These are phyloP conservation scores for Cavenderia fasciculata DNA, from an alignment of 78 protist genomes.

Conservation along the genomic window DNA sequence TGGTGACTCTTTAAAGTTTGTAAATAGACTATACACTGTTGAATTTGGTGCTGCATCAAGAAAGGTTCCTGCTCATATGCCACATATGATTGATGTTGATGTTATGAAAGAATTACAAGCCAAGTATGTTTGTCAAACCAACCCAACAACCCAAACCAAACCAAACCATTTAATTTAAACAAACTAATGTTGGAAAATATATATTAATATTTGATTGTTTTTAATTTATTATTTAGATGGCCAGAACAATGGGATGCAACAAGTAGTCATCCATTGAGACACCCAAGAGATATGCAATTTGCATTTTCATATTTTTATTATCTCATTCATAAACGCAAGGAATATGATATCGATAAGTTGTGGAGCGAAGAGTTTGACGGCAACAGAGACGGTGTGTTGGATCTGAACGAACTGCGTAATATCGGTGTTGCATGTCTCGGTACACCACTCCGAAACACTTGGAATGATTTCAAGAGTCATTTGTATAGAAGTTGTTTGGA, in stretches of 20 bases:
- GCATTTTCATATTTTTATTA: constrained; percentile 94
- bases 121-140: constrained; percentile 12
- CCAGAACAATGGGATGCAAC: constrained; percentile 88
- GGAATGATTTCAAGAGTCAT: neutral
- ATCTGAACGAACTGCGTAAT: constrained; percentile 81
- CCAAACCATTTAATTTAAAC: no score
- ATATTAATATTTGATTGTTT: neutral
- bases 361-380: constrained; percentile 78
- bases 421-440: constrained; percentile 52
- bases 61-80: constrained; percentile 97
- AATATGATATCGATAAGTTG: neutral
- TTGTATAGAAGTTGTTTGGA: constrained; percentile 18
- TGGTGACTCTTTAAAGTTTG: constrained; percentile 85
- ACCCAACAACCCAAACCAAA: no score
- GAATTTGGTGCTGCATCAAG: constrained; percentile 85
- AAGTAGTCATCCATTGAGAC: constrained; percentile 86
- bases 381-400: constrained; percentile 77
- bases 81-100: constrained; percentile 91
- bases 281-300: constrained; percentile 92
- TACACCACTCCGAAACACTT: constrained; percentile 37
- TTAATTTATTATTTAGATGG: constrained; percentile 50
- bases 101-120: constrained; percentile 88
- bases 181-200: no score
- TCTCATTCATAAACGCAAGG: constrained; percentile 70
- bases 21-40: constrained; percentile 82